Evolutionary conservation across 495 filamentous ascomycete species (phyloP), one percentile per base, ranked within the genome.

Genomic region (Xylaria sp.): DNA sequence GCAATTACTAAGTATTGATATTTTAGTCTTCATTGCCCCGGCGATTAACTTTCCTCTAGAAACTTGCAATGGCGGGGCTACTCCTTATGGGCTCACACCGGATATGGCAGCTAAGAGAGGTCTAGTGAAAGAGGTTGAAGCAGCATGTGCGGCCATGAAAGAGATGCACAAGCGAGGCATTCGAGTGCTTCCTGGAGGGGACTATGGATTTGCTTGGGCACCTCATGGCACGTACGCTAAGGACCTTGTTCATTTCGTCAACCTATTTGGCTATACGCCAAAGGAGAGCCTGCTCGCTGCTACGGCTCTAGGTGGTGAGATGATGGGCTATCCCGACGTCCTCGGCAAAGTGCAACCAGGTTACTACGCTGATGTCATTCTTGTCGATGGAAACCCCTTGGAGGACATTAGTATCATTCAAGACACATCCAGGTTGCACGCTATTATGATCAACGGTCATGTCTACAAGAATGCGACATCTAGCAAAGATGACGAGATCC

Each of bases 151-250:
- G 31, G 84, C 74, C 4, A 75, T 86, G 57, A 71, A 77, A 33
- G 85, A 87, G 72, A 86, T 87, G 85, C 85, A 82, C 71, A 72
- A 75, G 24, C 76, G 85, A 53, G 84, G 84, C 31, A 86, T 87
- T 66, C 72, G 75, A 3, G 80, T 87, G 8, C 75, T 87, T 1
- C 85, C 85, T 0, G 83, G 85, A 53, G 85, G 85, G 9, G 85
- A 88, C 70, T 88, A 87, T 52, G 85, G 85, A 26, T 88, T 88
- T 70, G 82, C 83, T 1, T 87, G 85, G 85, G 83, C 82, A 26
- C 85, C 84, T 2, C 83, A 87, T 44, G 85, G 85, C 3, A 87
- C 84, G 0, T 87, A 86, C 67, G 84, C 85, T 0, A 77, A 80
- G 3, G 85, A 87, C 67, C 79, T 87, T 24, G 80, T 78, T 26